Conservation (phyloP, 257 asterid species). For the Dorcoceras hygrometricum region DNA sequence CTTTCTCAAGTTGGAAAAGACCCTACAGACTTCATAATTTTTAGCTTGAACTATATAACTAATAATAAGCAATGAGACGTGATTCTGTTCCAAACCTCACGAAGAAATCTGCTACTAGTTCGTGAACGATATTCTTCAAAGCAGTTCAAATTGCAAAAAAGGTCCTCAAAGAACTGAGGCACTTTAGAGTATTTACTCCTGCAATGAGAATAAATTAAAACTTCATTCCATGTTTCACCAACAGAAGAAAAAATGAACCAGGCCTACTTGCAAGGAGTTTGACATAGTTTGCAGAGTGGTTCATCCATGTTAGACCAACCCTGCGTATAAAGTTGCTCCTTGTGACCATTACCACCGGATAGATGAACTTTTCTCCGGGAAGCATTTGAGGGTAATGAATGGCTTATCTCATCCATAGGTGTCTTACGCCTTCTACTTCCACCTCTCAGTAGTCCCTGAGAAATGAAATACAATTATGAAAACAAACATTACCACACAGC, state of each 20-base stretch:
- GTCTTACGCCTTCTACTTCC: slow-evolving; percentile 84
- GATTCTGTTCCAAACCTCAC: slow-evolving; percentile 55
- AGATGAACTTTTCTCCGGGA: slow-evolving; percentile 63
- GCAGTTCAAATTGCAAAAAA: slow-evolving; percentile 80
- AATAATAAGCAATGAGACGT: slow-evolving; percentile 10
- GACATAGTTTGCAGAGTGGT: slow-evolving; percentile 98
- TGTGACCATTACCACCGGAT: slow-evolving; percentile 42
- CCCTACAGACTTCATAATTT: slow-evolving; percentile 44
- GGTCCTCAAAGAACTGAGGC: slow-evolving; percentile 91
- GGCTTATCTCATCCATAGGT: slow-evolving; percentile 63
- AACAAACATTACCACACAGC: slow-evolving; percentile 10
- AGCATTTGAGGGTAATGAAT: slow-evolving; percentile 79
- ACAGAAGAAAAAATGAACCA: slow-evolving; percentile 6
- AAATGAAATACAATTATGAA: slow-evolving; percentile 16
- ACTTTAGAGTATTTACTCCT: slow-evolving; percentile 66
- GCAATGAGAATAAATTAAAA: slow-evolving; percentile 27
- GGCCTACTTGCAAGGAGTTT: slow-evolving; percentile 80
- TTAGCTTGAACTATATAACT: slow-evolving; percentile 13
- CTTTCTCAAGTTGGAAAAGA: slow-evolving; percentile 80
- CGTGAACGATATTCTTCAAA: slow-evolving; percentile 75
- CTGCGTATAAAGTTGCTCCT: slow-evolving; percentile 64
- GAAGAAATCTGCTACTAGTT: slow-evolving; percentile 67
- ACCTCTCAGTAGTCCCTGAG: slow-evolving; percentile 76
- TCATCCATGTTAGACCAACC: slow-evolving; percentile 82
- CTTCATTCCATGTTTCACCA: neutral